Evolutionary conservation across 345 rosid species (phyloP).

Genomic region (Microthlaspi erraticum): DNA sequence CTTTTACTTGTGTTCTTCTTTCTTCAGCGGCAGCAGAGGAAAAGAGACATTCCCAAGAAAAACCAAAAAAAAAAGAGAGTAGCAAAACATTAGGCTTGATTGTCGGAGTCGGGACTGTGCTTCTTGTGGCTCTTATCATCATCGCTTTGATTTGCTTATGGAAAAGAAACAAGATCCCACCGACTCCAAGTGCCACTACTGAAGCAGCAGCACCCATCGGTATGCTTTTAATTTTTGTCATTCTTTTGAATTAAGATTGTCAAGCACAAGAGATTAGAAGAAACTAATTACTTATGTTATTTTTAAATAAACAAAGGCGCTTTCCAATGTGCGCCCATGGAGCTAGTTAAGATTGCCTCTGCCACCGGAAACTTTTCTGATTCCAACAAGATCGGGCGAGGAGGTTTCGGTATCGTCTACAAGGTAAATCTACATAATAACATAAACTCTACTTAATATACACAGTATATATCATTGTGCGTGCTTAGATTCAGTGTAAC

Average conservation of each 20-base stretch:
- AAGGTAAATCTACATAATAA: background rate
- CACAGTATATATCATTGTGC: too few species aligned
- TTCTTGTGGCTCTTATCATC: background rate
- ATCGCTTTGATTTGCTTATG: background rate
- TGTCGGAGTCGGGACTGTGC: background rate
- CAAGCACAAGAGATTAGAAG: background rate
- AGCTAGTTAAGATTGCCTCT: background rate
- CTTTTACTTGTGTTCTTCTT: too few species aligned
- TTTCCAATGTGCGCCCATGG: constrained; percentile 13
- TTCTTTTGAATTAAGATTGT: background rate
- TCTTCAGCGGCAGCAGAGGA: background rate
- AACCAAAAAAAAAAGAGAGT: background rate
- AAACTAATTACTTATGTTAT: background rate
- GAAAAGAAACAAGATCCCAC: background rate
- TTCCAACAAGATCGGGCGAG: constrained; percentile 8
- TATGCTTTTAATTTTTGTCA: background rate
- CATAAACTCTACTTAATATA: too few species aligned
- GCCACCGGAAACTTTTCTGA: background rate
- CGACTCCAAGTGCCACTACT: background rate
- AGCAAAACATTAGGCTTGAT: background rate
- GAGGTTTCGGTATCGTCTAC: constrained; percentile 6
- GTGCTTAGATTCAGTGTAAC: background rate
- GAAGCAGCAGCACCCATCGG: background rate
- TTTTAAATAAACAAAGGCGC: background rate
- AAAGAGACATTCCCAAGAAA: background rate